Base-by-base conservation (phyloP, 805 yeast genomes). In the Candida alai region DNA sequence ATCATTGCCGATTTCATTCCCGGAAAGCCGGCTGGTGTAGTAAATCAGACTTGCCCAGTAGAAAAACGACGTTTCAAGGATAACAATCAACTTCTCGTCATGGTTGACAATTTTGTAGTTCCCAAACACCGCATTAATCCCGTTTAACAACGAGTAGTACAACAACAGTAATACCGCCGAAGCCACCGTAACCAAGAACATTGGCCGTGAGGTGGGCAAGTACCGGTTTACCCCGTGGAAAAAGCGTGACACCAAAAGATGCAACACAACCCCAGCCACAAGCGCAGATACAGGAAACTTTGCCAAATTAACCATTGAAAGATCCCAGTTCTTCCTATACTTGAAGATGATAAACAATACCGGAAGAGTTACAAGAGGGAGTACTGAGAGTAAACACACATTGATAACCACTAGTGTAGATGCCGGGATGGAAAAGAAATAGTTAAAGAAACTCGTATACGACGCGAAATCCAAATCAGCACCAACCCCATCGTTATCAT, bases 361-460 rank as follows among this genome's bases (percentile, higher is more conserved):
- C 4, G 74, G 50, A 1, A 74, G 37, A 8, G 72, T 52, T 1
- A 76, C 38, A 0, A 79, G 25, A 1, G 96, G 95, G 3, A 79
- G 62, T 3, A 68, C 45, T 3, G 71, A 58, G 31, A 36, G 36
- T 6, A 79, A 45, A 2, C 69, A 50, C 28, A 81, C 59, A 52
- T 84, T 82, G 35, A 72, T 39, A n/a, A 63, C 50, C 30, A 74
- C 68, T 15, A 85, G 48, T 5, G 54, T 51, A 12, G 72, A 63
- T 6, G 77, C 56, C 6, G 88, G 75, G 15, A 74, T 36, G n/a
- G 79, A 60, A 47, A 83, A 78, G 39, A 60, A 67, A n/a, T 48
- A 43, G 21, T 87, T 87, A 12, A 77, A 49, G 19, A 85, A 48
- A 48, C 84, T 88, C 44, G 82, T 74, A 54, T 63, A 88, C 1